Percentiles rank a stretch among this genome's conserved stretches.
These are phyloP conservation scores for Vigna trinervia DNA, from an alignment of 306 rosid species.

Conservation along the genomic window DNA sequence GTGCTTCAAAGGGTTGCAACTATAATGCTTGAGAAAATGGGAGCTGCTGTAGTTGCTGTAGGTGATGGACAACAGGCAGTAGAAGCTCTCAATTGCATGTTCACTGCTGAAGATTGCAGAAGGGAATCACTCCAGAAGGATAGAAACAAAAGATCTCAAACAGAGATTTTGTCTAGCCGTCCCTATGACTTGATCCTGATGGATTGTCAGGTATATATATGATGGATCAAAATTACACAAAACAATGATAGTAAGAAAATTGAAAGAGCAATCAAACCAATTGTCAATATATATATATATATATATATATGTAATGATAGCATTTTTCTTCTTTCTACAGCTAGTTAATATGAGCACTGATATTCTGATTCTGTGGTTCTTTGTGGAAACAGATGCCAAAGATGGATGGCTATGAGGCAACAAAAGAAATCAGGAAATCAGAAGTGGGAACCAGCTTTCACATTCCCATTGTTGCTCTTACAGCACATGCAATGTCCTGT, in stretches of 20 bases:
- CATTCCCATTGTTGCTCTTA: constrained; percentile 92
- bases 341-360: constrained; percentile 11
- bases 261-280: background rate
- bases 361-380: constrained; percentile 21
- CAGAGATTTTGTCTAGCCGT: constrained; percentile 49
- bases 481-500: constrained; percentile 99
- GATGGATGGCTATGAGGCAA: constrained; percentile 99
- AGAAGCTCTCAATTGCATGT: constrained; percentile 72
- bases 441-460: constrained; percentile 75
- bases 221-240: background rate
- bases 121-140: constrained; percentile 55
- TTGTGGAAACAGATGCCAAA: constrained; percentile 83
- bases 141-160: constrained; percentile 53
- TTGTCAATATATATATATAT: background rate
- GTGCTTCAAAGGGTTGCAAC: constrained; percentile 95
- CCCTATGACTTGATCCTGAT: constrained; percentile 86
- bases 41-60: constrained; percentile 84
- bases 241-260: no score
- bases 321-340: background rate
- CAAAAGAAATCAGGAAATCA: constrained; percentile 87
- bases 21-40: constrained; percentile 98
- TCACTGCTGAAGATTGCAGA: constrained; percentile 53
- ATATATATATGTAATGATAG: background rate
- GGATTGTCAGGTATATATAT: constrained; percentile 94
- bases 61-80: constrained; percentile 94